A percentile compares a stretch with the other conserved stretches of the same genome.
Evolutionary conservation across 2,329 filamentous ascomycete genomes (phyloP).

Genomic region (Xylaria arbuscula): DNA sequence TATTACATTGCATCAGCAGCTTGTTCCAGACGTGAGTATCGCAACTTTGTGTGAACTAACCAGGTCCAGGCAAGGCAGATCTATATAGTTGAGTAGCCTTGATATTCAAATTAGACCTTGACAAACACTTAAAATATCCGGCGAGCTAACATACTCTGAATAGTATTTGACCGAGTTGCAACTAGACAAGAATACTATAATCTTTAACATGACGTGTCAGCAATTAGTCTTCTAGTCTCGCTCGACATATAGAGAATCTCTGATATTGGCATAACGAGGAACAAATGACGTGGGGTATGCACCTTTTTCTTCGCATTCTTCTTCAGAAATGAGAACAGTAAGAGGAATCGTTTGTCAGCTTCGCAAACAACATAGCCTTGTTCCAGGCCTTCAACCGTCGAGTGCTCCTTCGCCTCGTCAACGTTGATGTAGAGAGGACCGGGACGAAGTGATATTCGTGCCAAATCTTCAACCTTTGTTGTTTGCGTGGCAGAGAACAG

Average conservation of each 20-base stretch:
- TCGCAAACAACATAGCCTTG: constrained; percentile 97
- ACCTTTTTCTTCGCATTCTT: constrained; percentile 41
- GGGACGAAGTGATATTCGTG: constrained; percentile 88
- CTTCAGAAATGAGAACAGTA: constrained; percentile 67
- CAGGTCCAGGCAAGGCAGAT: constrained; percentile 74
- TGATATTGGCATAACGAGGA: neutral
- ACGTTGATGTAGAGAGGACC: constrained; percentile 98
- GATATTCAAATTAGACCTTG: constrained; percentile 6
- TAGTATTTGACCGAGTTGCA: constrained; percentile 97
- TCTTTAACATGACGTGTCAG: constrained; percentile 64
- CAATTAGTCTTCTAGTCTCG: neutral
- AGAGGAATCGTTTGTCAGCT: constrained; percentile 89
- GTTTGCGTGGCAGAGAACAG: constrained; percentile 99
- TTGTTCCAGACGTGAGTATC: neutral
- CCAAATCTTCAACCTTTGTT: constrained; percentile 97
- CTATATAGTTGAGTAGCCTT: constrained; percentile 89
- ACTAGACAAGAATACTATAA: constrained; percentile 95
- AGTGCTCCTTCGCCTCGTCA: constrained; percentile 87
- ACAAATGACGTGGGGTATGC: neutral
- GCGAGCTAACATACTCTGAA: constrained; percentile 66
- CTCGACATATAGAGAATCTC: neutral
- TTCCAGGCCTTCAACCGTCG: constrained; percentile 92
- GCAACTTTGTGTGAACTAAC: constrained; percentile 16
- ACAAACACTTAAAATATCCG: neutral
- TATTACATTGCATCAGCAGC: constrained; percentile 13